Conservation (phyloP, 176 grass and related monocot species). For the Chloris gayana region DNA sequence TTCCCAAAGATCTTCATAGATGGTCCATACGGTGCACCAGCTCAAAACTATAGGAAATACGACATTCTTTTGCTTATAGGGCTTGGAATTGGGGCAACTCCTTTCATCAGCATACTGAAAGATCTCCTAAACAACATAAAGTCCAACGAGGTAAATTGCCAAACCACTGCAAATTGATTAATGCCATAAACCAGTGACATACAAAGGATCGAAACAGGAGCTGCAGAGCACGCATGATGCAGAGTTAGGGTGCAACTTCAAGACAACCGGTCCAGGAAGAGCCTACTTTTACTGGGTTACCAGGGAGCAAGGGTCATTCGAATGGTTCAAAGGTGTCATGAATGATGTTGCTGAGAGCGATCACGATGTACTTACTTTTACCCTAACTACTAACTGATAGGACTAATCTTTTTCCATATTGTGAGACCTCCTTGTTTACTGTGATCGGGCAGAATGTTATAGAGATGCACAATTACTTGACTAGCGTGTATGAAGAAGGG, state of each 20-base stretch:
- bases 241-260: slow-evolving; percentile 55
- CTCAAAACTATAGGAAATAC: slow-evolving; percentile 99
- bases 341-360: slow-evolving; percentile 94
- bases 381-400: not conserved
- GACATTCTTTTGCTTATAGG: slow-evolving; percentile 97
- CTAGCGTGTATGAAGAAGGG: slow-evolving; percentile 99
- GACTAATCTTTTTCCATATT: not conserved
- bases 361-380: slow-evolving; percentile 59
- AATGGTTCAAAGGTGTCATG: slow-evolving; percentile 99
- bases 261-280: slow-evolving; percentile 77
- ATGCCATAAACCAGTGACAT: not conserved
- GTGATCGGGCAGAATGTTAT: slow-evolving; percentile 64
- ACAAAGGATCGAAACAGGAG: slow-evolving; percentile 46
- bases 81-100: slow-evolving; percentile 95
- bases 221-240: slow-evolving; percentile 54
- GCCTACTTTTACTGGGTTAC: slow-evolving; percentile 99
- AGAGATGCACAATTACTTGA: slow-evolving; percentile 99
- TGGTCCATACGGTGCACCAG: slow-evolving; percentile 90
- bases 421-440: not conserved
- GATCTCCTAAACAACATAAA: slow-evolving; percentile 88
- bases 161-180: slow-evolving; percentile 11
- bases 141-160: slow-evolving; percentile 64
- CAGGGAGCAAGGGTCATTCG: slow-evolving; percentile 96
- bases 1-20: slow-evolving; percentile 95
- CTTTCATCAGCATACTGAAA: slow-evolving; percentile 98